A percentile compares a stretch with the other conserved stretches of the same genome.
These are phyloP conservation scores for Alternaria longipes DNA, from an alignment of 2,329 filamentous ascomycete genomes.

Conservation along the genomic window DNA sequence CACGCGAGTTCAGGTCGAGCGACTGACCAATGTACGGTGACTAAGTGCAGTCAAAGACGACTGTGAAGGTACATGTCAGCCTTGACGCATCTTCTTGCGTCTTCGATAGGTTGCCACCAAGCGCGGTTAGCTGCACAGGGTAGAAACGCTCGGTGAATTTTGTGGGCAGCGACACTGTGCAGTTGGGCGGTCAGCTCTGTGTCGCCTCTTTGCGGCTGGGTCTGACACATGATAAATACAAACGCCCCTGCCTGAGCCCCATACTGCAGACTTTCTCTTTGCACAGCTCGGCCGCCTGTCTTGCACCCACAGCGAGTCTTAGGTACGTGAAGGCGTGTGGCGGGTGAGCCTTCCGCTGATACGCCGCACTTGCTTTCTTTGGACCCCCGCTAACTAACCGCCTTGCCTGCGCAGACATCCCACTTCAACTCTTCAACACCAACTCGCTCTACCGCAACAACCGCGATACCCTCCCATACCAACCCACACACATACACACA, in stretches of 20 bases:
- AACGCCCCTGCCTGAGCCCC: conserved; percentile 23
- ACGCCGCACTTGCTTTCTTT: conserved; percentile 47
- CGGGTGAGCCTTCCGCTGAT: conserved; percentile 44
- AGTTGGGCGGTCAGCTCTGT: conserved; percentile 27
- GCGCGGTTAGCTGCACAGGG: conserved; percentile 24
- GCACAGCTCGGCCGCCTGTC: conserved; percentile 13
- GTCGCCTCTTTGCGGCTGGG: conserved; percentile 29
- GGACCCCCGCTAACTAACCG: conserved; percentile 43
- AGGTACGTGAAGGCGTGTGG: conserved; percentile 33
- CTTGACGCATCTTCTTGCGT: conserved; percentile 30
- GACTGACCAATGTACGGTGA: conserved; percentile 29
- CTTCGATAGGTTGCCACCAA: conserved; percentile 46
- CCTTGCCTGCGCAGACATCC: conserved; percentile 42
- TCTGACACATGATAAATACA: conserved; percentile 37
- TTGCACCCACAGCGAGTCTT: conserved; percentile 15
- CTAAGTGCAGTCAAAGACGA: conserved; percentile 14
- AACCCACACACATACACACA: conserved; percentile 34
- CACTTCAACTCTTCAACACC: conserved; percentile 47
- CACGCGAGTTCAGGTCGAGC: conserved; percentile 17
- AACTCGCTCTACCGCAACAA: conserved; percentile 35
- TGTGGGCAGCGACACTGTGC: conserved; percentile 24
- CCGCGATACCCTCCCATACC: conserved; percentile 19
- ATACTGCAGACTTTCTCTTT: conserved; percentile 10
- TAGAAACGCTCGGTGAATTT: conserved; percentile 42
- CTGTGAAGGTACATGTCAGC: conserved; percentile 39